Evolutionary conservation across 495 filamentous ascomycete genomes (phyloP), one percentile per base, ranked within the genome.

Genomic region (Tuber calosporum): DNA sequence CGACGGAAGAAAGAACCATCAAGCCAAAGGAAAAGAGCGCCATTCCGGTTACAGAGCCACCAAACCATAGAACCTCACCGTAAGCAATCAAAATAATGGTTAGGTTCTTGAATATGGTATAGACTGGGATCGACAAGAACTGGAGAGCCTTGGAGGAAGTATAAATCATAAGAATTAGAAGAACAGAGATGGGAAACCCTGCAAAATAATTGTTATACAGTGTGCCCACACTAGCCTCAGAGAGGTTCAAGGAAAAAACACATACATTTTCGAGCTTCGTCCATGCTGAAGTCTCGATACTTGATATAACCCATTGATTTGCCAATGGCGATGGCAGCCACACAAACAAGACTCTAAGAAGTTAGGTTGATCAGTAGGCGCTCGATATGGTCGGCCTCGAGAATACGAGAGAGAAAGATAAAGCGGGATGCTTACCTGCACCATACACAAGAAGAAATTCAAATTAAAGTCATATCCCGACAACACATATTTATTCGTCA

Each of bases 61-160:
- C 95, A 82, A 99, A 99, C 95, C 95, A 99, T 73, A 99, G 87
- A 39, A 99, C 95, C 85, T 99, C 95, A 74, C 95, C 95, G 80
- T 99, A 99, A 69, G 95, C 95, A 80, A 98, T 98, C 45, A 98
- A 88, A 79, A 99, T 99, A 83, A 95, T 99, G 69, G 95, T 98
- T 86, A 99, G 83, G 83, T 99, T 99, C 87, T 99, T 99, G 88
- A 99, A 99, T 83, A 99, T 99, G 69, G 95, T 99, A 85, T 99
- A 99, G 5, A 99, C 95, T 19, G 95, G 95, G 70, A 99, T 96
- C 26, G 93, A 97, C 73, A 99, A 90, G 85, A 89, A 98, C 83
- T 97, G 94, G 69, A 99, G 90, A 34, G 95, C 94, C 85, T 97
- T 97, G 82, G 92, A 93, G 81, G 92, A 89, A 68, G 95, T 98